Evolutionary conservation across 306 rosid genomes (phyloP).

Genomic region (Nissolia schottii): DNA sequence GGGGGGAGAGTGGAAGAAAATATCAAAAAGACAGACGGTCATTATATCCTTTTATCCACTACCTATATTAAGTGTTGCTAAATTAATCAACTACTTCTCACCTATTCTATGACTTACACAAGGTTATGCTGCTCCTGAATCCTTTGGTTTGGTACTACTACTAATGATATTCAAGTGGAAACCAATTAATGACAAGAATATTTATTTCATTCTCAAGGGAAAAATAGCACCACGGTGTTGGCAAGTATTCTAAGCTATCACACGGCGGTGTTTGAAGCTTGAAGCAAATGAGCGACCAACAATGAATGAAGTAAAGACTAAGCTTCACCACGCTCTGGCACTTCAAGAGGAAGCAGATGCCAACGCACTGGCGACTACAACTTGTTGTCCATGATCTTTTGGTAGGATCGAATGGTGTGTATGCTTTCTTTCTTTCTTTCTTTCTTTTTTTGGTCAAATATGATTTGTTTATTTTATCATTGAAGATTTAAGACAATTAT

Average conservation of each 20-base stretch:
- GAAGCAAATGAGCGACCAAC: slow-evolving; percentile 24
- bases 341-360: too few species aligned
- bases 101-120: not conserved
- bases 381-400: too few species aligned
- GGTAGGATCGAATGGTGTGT: too few species aligned
- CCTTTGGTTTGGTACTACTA: not conserved
- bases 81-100: not conserved
- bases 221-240: slow-evolving; percentile 26
- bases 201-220: slow-evolving; percentile 26
- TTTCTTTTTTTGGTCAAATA: too few species aligned
- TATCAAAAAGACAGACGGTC: not conserved
- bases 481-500: too few species aligned
- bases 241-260: slow-evolving; percentile 10
- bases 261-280: not conserved
- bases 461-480: too few species aligned
- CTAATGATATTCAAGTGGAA: not conserved
- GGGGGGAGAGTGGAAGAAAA: too few species aligned
- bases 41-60: not conserved
- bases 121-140: slow-evolving; percentile 13
- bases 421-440: too few species aligned
- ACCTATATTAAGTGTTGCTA: not conserved
- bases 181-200: not conserved
- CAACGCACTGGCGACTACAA: too few species aligned
- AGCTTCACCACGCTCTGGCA: too few species aligned
- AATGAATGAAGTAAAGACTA: too few species aligned